Base-by-base conservation (phyloP, 2,329 filamentous ascomycete species). In the Penicillium sp. region DNA sequence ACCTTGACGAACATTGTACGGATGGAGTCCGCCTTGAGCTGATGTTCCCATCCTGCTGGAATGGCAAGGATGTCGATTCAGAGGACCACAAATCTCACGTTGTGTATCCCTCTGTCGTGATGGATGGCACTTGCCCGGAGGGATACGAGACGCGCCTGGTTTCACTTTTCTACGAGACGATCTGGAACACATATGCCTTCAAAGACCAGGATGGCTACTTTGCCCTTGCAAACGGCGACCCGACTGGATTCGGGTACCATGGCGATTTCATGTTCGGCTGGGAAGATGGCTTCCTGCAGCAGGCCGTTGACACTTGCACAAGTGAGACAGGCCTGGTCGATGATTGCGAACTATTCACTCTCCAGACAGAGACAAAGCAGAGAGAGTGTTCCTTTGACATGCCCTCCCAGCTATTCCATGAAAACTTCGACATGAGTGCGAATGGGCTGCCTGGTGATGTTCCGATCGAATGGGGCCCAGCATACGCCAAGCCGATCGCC, bases 1-100 rank as follows among this genome's bases (percentile, higher is more conserved):
- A 81, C 64, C 76, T 95, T 28, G 89, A 96, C 62, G 77, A 77
- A 44, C 83, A 91, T 70, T 97, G 91, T 71, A 70, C 72, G n/a
- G 78, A 94, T 60, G 91, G 91, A 48, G 64, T 95, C 37, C 85
- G 89, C 38, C 74, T 91, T 36, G 89, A 95, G 69, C 70, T 94
- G 49, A 87, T 88, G 79, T 95, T 95, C 71, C 87, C 88, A 0
- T 89, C 85, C 1, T 95, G 89, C 78, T 94, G 89, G 85, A 87
- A 93, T 59, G 87, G 87, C 41, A 77, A 81, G 58, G 76, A 84
- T 52, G 54, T 72, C 9, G 77, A 79, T 56, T 72, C 75, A 2
- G 16, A 55, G 0, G 73, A 83, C 59, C 77, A 83, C 69, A 73
- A 74, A 52, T 75, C 73, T 26, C 81, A 96, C 64, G 78, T 95